Evolutionary conservation across 108 stramenopile species (phyloP), one percentile per base, ranked within the genome.

Genomic region (Nitzschia putrida): DNA sequence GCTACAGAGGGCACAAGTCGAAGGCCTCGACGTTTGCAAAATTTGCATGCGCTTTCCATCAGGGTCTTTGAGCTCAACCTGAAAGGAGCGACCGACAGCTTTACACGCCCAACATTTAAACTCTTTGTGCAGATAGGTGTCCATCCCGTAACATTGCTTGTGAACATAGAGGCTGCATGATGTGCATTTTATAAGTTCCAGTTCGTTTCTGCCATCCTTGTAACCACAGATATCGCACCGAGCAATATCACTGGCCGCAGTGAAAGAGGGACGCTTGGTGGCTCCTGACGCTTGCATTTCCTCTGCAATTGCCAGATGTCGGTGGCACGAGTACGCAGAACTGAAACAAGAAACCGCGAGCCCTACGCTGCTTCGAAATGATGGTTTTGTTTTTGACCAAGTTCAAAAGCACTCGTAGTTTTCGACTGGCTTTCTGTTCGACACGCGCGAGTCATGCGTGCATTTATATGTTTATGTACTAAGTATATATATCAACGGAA

Each of bases 1-100:
- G 29, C 44, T 64, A 61, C 83, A 85, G 11, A 85, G 45, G 1
- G 60, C 78, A 57, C 83, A 85, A 29, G 67, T 69, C 7, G 53
- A 24, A 0, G 83, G 83, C 25, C 83, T 61, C 24, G 52, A 20
- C 16, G 21, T 39, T 45, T 73, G 60, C 55, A 25, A 24, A 18
- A 72, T 57, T 38, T 0, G 14, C 60, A 16, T 44, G 11, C 50
- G 37, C 16, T 29, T 25, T 5, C 69, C 69, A 11, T 49, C 50
- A 11, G 38, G 20, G 50, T 34, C 37, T 10, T 26, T 40, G n/a
- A 12, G 23, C 23, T 55, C 50, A 10, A 57, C 47, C 6, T 60
- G n/a, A 52, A 71, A 61, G 21, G 64, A 25, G 13, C 37, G 16
- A 38, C 76, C 76, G 7, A 64, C 40, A 10, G 63, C 63, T 20